Conservation (phyloP, 2,329 filamentous ascomycete species). For the Sporothrix luriei region DNA sequence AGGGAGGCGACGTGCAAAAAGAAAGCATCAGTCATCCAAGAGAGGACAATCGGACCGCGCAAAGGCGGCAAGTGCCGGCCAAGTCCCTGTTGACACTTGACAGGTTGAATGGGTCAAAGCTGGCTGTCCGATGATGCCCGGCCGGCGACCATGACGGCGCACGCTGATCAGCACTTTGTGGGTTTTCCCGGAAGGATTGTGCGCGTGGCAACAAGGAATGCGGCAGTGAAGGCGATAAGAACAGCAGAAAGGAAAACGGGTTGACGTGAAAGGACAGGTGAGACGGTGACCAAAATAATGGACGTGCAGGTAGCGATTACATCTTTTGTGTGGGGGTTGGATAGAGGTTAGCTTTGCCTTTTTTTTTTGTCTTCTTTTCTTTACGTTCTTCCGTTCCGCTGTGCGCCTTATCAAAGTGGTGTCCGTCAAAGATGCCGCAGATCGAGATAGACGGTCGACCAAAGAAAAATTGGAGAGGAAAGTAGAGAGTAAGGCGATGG, state of each 20-base stretch:
- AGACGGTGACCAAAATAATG: neutral
- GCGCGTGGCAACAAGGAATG: neutral
- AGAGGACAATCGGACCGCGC: neutral
- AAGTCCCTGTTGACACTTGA: too few species aligned
- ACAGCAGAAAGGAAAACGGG: too few species aligned
- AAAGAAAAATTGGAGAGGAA: neutral
- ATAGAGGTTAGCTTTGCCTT: neutral
- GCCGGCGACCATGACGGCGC: neutral
- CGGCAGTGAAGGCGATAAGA: neutral
- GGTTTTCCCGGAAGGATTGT: conserved; percentile 8
- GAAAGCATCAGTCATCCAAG: neutral
- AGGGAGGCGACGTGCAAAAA: conserved; percentile 6
- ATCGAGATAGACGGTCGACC: neutral
- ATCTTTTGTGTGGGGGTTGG: neutral
- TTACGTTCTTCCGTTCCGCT: neutral
- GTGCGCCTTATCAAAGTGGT: neutral
- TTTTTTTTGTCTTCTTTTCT: neutral
- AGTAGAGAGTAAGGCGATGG: neutral
- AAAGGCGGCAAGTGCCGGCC: too few species aligned
- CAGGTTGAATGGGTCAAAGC: too few species aligned
- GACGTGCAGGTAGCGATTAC: neutral
- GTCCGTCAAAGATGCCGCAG: neutral
- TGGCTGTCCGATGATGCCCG: neutral
- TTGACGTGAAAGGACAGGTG: neutral
- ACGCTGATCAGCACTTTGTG: neutral